These are phyloP conservation scores for Trapa bicornis DNA, from an alignment of 345 rosid genomes.

Conservation along the genomic window DNA sequence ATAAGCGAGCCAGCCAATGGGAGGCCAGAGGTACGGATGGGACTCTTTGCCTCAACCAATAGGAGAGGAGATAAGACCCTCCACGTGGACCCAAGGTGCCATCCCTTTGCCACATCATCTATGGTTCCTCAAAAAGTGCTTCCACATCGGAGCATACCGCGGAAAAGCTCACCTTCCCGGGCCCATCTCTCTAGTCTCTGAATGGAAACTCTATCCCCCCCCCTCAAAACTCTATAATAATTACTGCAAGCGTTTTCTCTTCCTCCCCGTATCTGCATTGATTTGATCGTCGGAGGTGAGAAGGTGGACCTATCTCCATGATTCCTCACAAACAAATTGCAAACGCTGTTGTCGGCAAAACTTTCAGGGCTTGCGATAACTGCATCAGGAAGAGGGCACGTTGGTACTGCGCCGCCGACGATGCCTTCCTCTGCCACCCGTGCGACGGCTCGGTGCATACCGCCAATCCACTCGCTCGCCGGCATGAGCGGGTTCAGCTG, in stretches of 20 bases:
- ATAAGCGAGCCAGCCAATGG: conserved; percentile 39
- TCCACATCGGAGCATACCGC: conserved; percentile 16
- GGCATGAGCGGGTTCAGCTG: conserved; percentile 74
- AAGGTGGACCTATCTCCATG: conserved; percentile 6
- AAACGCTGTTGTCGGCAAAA: conserved; percentile 61
- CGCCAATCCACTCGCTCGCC: conserved; percentile 70
- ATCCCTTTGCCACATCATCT: background rate
- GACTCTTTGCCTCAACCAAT: conserved; percentile 41
- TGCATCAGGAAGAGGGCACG: conserved; percentile 68
- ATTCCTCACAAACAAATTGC: conserved; percentile 38
- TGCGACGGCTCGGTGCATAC: conserved; percentile 82
- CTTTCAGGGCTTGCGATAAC: conserved; percentile 78
- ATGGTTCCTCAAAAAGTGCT: conserved; percentile 19
- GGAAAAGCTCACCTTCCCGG: background rate
- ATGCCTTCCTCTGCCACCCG: conserved; percentile 86
- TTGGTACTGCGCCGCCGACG: conserved; percentile 95
- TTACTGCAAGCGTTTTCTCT: background rate
- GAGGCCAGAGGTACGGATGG: conserved; percentile 27
- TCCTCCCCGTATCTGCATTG: background rate
- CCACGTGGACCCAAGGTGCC: conserved; percentile 25
- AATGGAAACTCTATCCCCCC: background rate
- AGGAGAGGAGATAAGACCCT: conserved; percentile 52
- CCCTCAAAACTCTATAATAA: background rate
- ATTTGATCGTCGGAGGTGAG: background rate
- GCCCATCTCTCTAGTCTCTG: background rate